Base-by-base conservation (phyloP, 768 basidiomycete genomes). In the Pleurotus sapidus region DNA sequence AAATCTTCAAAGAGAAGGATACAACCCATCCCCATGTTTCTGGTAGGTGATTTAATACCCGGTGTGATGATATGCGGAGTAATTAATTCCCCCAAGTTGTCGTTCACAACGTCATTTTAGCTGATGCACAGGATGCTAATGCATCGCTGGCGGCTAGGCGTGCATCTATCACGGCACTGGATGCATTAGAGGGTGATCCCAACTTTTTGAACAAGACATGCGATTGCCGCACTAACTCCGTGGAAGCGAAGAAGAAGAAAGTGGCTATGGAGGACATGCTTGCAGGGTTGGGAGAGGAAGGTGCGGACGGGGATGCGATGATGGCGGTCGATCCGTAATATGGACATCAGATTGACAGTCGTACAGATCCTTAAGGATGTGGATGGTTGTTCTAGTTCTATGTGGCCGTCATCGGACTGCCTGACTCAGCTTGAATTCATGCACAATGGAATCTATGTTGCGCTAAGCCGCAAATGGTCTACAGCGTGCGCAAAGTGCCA, bases 161-260 rank as follows among this genome's bases (percentile, higher is more conserved):
- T 39, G 86, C 86, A 3, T 88, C 87, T 5, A 63, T 81, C 48
- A 75, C 74, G n/a, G 90, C 89, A 9, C 67, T 93, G 59, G 86
- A 89, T 65, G 84, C 83, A 15, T 68, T 93, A 34, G 82, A 88
- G 57, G 81, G 80, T 24, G 84, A 91, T 64, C 70, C 84, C 4
- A 77, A 75, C 11, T 84, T 92, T 56, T 70, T 93, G 65, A 70
- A 77, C 4, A 77, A 80, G 47, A 81, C 76, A 17, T 93, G 91
- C 65, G 83, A 89, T 69, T 93, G 91, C 69, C 76, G 84, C 11
- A 70, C 72, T 18, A 65, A 71, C 57, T 70, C 68, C 20, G 72
- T 68, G 42, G 72, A 73, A 53, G 78, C 75, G 61, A 76, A 68
- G 56, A 65, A 65, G 53, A 68, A 59, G 56, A 62, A 59, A 38